Evolutionary conservation across 345 rosid genomes (phyloP), one percentile per base, ranked within the genome.

Genomic region (Aquilaria sinensis): DNA sequence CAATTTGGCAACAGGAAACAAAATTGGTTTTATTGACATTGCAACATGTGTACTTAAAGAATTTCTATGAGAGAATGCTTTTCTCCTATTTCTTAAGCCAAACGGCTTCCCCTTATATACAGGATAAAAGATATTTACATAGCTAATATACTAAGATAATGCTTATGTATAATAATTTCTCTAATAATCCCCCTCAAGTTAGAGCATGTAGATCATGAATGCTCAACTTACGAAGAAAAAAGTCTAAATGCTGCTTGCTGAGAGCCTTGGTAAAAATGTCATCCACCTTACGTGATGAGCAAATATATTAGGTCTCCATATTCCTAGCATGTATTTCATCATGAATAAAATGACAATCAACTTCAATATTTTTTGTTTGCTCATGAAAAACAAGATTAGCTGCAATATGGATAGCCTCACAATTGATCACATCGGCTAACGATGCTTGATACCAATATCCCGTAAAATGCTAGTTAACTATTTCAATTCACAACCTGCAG

Each of bases 191-290:
- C 23, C 57, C 57, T 54, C 57, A 48, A 60, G 53, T 47, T 60
- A 37, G 53, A 47, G 64, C 41, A 30, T 60, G 64, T 2, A 59
- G 15, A 10, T 34, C 6, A 13, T 13, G 29, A 43, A 59, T 45
- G 62, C 62, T 51, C 62, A 60, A 30, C 64, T 60, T 60, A 37
- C 2, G 6, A 0, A 60, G 1, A 2, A 60, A 29, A 6, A 1
- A 6, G 3, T 10, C 1, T 9, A 60, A 60, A 6, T 30, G 41
- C 3, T 47, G 16, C 6, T 7, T 29, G 4, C 53, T 43, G 0
- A 60, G 48, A 2, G 64, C 64, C 8, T 60, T 60, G 10, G 64
- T 47, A 30, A 60, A 60, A 2, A 60, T 10, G 8, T 47, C 48
- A 13, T 41, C 64, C 1, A 47, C 1, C 12, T 47, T n/a, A 5